Evolutionary conservation across 2,329 filamentous ascomycete species (phyloP).

Genomic region (Xylaria sp.): DNA sequence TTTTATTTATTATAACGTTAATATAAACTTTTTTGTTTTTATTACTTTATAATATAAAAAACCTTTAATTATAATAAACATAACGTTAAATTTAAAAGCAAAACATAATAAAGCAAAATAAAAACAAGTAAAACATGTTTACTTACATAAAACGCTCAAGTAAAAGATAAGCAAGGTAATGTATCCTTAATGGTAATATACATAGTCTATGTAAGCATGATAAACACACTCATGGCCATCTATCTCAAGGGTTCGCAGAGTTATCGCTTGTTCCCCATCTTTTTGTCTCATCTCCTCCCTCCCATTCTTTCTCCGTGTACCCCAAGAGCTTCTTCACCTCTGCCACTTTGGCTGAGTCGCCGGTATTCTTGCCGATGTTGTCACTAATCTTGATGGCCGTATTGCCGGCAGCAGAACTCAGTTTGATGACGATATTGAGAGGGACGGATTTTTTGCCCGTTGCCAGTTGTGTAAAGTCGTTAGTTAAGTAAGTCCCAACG

Average conservation of each 20-base stretch:
- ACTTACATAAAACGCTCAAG: no score
- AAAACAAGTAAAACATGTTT: no score
- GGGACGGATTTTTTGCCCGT: conserved; percentile 86
- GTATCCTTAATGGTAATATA: no score
- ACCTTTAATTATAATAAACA: no score
- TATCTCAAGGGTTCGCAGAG: conserved; percentile 11
- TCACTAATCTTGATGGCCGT: conserved; percentile 92
- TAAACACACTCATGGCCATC: background rate
- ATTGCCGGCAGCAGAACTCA: conserved; percentile 83
- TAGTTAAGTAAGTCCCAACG: conserved; percentile 94
- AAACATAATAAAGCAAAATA: no score
- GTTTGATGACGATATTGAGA: conserved; percentile 97
- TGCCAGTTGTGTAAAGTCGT: conserved; percentile 82
- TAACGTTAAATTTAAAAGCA: no score
- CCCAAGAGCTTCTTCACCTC: conserved; percentile 87
- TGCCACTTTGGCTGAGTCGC: conserved; percentile 79
- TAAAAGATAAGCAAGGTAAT: no score
- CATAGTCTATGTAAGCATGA: background rate
- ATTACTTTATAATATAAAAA: no score
- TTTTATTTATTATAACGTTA: no score
- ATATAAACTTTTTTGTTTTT: no score
- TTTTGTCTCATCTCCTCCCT: conserved; percentile 81
- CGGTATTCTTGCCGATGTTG: conserved; percentile 94
- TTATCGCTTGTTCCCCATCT: conserved; percentile 72
- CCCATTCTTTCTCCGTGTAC: conserved; percentile 87